Conservation (phyloP, 1,284 basidiomycete genomes). For the Sanghuangporus sanghuang region DNA sequence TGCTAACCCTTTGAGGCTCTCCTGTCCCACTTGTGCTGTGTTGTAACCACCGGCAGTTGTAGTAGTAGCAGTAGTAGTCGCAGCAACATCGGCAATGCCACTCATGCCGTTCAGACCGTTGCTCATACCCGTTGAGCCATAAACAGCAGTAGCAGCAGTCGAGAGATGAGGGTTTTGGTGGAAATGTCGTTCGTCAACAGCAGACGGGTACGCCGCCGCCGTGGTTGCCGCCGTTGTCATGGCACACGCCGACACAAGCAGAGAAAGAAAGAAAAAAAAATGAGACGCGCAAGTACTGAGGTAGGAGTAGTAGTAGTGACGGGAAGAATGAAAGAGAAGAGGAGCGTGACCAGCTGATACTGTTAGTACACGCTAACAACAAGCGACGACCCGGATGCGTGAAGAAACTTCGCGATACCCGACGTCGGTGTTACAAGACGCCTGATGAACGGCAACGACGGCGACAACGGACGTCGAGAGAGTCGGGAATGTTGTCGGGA, state of each 20-base stretch:
- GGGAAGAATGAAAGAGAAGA: background rate
- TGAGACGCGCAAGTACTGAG: background rate
- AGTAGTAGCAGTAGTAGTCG: too few species aligned
- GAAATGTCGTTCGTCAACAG: conserved; percentile 1
- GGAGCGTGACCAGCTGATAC: background rate
- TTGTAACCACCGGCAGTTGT: background rate
- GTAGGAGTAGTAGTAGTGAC: background rate
- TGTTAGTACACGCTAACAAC: background rate
- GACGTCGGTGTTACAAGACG: background rate
- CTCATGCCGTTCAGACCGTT: background rate
- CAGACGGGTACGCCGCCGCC: conserved; percentile 2
- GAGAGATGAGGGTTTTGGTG: background rate
- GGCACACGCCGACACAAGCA: background rate
- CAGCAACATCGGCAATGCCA: background rate
- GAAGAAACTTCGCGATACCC: background rate
- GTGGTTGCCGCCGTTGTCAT: conserved; percentile 7
- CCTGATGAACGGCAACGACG: background rate
- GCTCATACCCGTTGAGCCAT: background rate
- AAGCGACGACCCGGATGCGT: background rate
- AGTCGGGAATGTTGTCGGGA: background rate
- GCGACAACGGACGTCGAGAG: background rate
- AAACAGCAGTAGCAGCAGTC: background rate
- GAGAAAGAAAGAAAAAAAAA: background rate
- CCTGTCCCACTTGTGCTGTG: background rate
- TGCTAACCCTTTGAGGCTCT: background rate